phyloP scores from a whole-genome alignment of 208 protist species.

The Phytomonas sp. region DNA sequence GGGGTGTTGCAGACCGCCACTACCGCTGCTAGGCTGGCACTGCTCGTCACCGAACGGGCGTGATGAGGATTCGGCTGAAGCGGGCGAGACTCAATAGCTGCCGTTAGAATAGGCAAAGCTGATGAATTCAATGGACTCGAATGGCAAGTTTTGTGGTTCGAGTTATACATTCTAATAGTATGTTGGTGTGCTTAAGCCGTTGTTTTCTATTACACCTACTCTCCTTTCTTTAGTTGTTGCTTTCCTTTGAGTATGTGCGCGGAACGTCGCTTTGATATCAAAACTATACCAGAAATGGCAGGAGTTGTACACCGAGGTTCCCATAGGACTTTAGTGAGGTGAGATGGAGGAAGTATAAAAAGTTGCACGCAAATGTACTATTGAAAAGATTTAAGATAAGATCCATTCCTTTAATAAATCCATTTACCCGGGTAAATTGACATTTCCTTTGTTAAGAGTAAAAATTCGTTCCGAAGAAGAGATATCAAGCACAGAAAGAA shows the following conservation, averaged over 20 bases:
- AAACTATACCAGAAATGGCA: not conserved
- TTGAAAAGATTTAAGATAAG: not conserved
- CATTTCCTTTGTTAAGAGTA: not conserved
- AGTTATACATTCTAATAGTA: not conserved
- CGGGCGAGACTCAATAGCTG: conserved; percentile 22
- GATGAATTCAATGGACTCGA: conserved; percentile 1
- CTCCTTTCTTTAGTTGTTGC: not conserved
- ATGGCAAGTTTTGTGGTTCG: not conserved
- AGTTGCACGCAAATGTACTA: not conserved
- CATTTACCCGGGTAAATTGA: not conserved
- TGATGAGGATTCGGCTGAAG: conserved; percentile 22
- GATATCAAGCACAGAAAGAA: not conserved
- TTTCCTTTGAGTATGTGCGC: not conserved
- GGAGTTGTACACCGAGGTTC: not conserved
- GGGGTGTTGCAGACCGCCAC: not conserved
- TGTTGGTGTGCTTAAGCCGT: not conserved
- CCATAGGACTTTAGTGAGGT: not conserved
- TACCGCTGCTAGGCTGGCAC: conserved; percentile 2
- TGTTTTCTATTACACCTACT: not conserved
- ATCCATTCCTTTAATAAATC: not conserved
- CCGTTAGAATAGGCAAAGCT: not conserved
- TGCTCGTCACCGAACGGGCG: conserved; percentile 16
- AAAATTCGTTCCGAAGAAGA: not conserved
- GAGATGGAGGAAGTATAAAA: conserved; percentile 2
- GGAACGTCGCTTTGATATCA: not conserved